Conservation (phyloP, 768 basidiomycete species). For the Leccinellum luteum region DNA sequence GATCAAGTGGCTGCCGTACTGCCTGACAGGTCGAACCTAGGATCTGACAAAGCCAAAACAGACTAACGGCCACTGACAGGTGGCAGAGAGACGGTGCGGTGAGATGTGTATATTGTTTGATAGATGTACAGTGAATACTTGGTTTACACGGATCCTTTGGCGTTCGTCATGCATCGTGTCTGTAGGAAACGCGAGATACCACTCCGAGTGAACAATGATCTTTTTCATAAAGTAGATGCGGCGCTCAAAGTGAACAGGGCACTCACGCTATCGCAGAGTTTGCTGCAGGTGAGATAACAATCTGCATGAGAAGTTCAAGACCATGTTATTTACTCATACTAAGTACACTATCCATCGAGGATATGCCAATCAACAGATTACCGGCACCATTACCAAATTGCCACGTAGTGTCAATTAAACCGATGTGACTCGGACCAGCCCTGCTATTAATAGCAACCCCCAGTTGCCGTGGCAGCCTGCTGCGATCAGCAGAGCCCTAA, state of each 20-base stretch:
- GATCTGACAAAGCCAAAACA: slow-evolving; percentile 44
- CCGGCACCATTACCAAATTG: too few relatives aligned
- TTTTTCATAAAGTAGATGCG: not conserved
- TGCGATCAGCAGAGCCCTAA: too few relatives aligned
- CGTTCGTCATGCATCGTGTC: too few relatives aligned
- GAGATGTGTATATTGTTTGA: not conserved
- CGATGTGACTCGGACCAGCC: too few relatives aligned
- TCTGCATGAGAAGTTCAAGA: not conserved
- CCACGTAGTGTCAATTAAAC: too few relatives aligned
- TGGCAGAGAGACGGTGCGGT: not conserved
- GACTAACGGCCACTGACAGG: slow-evolving; percentile 33
- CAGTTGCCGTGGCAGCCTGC: too few relatives aligned
- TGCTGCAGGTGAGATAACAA: not conserved
- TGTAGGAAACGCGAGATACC: too few relatives aligned
- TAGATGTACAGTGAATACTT: slow-evolving; percentile 11
- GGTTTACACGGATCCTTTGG: not conserved
- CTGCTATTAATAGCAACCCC: too few relatives aligned
- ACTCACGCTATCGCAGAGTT: not conserved
- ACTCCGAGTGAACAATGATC: too few relatives aligned
- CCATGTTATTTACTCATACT: not conserved
- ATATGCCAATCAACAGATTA: too few relatives aligned
- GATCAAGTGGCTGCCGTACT: slow-evolving; percentile 77
- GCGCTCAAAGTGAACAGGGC: not conserved
- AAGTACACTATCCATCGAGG: not conserved
- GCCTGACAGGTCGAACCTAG: slow-evolving; percentile 61